Evolutionary conservation across 768 basidiomycete species (phyloP).

Genomic region (Candolleomyces efflorescens): DNA sequence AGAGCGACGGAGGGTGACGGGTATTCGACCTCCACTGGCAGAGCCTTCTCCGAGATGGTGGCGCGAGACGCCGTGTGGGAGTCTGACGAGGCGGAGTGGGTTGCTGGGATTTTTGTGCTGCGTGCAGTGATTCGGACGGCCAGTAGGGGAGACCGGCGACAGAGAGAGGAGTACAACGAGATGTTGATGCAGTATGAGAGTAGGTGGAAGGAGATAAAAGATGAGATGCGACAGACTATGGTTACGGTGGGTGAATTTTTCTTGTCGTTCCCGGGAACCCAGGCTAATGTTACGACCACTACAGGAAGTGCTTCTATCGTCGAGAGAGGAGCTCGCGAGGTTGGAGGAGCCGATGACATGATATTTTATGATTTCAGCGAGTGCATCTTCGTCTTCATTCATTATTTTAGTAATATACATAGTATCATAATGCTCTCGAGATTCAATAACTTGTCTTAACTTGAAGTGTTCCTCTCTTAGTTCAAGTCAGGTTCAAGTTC

Average conservation of each 20-base stretch:
- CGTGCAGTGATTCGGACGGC: slow-evolving; percentile 54
- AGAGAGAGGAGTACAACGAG: slow-evolving; percentile 51
- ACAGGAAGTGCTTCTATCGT: slow-evolving; percentile 48
- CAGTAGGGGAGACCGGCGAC: slow-evolving; percentile 40
- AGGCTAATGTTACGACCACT: background rate
- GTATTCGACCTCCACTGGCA: slow-evolving; percentile 37
- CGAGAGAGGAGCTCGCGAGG: slow-evolving; percentile 50
- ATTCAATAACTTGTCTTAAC: no score
- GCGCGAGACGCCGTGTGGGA: slow-evolving; percentile 67
- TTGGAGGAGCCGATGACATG: slow-evolving; percentile 19
- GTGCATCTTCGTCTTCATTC: no score
- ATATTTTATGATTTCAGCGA: background rate
- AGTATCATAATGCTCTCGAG: no score
- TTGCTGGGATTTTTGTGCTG: slow-evolving; percentile 56
- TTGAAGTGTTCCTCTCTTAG: no score
- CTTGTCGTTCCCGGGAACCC: background rate
- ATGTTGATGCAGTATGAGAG: slow-evolving; percentile 54
- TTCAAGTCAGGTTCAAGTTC: no score
- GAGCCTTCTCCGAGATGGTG: slow-evolving; percentile 54
- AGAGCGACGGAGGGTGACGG: slow-evolving; percentile 40
- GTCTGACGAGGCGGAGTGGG: slow-evolving; percentile 64
- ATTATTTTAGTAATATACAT: no score
- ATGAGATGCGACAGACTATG: slow-evolving; percentile 58
- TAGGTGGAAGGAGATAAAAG: slow-evolving; percentile 70
- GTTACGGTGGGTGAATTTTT: slow-evolving; percentile 44